Base-by-base conservation (phyloP, 2,329 filamentous ascomycete genomes). In the Trichoderma atroviride region DNA sequence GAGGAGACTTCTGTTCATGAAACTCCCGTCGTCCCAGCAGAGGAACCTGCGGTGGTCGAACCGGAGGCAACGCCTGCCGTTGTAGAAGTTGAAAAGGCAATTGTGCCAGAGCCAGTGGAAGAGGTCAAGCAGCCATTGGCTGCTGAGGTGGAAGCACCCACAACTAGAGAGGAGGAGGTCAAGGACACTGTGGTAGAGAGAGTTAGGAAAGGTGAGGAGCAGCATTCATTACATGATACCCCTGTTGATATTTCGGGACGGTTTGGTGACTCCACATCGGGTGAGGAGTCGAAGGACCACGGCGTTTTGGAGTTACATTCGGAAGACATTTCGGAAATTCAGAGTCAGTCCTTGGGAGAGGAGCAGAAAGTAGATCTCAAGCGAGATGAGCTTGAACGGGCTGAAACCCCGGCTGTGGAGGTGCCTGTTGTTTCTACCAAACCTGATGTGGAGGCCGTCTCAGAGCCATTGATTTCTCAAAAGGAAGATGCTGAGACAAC, bases 131-230 rank as follows among this genome's bases (percentile, higher is more conserved):
- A 64, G 61, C 62, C 62, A 27, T 53, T 66, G 19, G n/a, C 47
- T 50, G 57, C 55, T 29, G 69, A 68, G 62, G 56, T 57, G 35
- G 69, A 70, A 47, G 60, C 68, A 14, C 43, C 64, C 13, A 70
- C 66, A 33, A 35, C 31, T 22, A 29, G 55, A 22, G 78, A 77
- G 63, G 77, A 78, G 56, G 77, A 77, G 37, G 73, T 74, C 57
- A 78, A 79, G 61, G 78, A 79, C 70, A 80, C 77, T 72, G 74
- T 70, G 66, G 72, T 73, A 59, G 69, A 74, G 64, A 76, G 73
- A 71, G 74, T 74, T 68, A 79, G 78, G 73, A 83, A 81, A 83
- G 82, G 82, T 84, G 79, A 84, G 82, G 77, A 79, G 74, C 71
- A 74, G 70, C 71, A 73, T 78, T 77, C 73, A 76, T 75, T 79